phyloP scores from a whole-genome alignment of 208 protist genomes.

The Trypanosoma brucei region DNA sequence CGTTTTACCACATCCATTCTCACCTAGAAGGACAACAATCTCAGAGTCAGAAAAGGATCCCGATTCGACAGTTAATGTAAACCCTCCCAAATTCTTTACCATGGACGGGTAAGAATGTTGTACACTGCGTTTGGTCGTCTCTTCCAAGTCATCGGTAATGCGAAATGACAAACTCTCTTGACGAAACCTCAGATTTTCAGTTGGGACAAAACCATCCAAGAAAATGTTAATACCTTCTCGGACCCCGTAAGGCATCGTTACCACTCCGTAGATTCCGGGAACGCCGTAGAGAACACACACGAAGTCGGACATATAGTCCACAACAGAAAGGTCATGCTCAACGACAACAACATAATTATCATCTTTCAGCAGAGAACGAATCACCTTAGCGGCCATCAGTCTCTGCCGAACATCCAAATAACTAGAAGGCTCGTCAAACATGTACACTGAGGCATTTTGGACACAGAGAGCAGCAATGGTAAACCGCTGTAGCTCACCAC shows the following conservation, averaged over 20 bases:
- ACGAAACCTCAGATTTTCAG: conserved; percentile 99
- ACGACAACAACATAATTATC: conserved; percentile 98
- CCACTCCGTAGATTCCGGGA: conserved; percentile 99
- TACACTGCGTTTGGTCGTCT: conserved; percentile 67
- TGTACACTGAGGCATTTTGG: conserved; percentile 94
- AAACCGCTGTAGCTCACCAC: conserved; percentile 99
- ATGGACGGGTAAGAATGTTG: conserved; percentile 96
- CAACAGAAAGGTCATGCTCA: conserved; percentile 99
- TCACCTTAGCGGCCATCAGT: conserved; percentile 96
- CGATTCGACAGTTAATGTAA: conserved; percentile 92
- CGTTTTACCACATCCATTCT: conserved; percentile 99
- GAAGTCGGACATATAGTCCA: conserved; percentile 99
- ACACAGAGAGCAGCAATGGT: conserved; percentile 95
- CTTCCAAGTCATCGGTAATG: conserved; percentile 78
- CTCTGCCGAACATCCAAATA: conserved; percentile 99
- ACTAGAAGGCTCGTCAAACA: conserved; percentile 99
- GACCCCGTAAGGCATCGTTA: conserved; percentile 99
- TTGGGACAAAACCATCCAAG: conserved; percentile 99
- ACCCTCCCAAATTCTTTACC: conserved; percentile 94
- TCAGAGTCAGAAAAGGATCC: conserved; percentile 98
- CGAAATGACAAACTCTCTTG: conserved; percentile 96
- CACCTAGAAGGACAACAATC: conserved; percentile 99
- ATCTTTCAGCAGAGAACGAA: conserved; percentile 92
- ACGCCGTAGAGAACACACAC: conserved; percentile 99
- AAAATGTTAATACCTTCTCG: conserved; percentile 99